phyloP scores from a whole-genome alignment of 768 basidiomycete genomes.

The Auricularia sp. region DNA sequence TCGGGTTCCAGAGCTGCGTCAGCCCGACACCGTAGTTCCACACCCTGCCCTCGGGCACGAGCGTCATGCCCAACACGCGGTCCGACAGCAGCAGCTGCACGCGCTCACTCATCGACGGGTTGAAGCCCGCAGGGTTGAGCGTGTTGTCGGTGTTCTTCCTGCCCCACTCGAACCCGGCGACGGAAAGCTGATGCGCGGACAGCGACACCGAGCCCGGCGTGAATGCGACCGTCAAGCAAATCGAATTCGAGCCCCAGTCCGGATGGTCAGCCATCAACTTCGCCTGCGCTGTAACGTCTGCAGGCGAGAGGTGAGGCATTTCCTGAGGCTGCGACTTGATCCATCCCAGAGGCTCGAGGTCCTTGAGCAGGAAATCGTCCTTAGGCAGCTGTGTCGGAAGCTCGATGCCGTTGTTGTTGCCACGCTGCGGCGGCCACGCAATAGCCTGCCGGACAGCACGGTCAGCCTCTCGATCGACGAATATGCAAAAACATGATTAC shows the following conservation, averaged over 20 bases:
- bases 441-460: slow-evolving; percentile 43
- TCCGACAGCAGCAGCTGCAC: slow-evolving; percentile 86
- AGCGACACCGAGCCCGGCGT: slow-evolving; percentile 96
- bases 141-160: slow-evolving; percentile 85
- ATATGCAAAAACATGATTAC: slow-evolving; percentile 6
- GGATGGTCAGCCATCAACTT: slow-evolving; percentile 96
- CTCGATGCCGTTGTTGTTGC: slow-evolving; percentile 90
- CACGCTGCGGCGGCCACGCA: slow-evolving; percentile 96
- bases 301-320: slow-evolving; percentile 83
- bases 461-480: slow-evolving; percentile 1
- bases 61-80: slow-evolving; percentile 89
- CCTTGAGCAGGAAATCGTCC: slow-evolving; percentile 91
- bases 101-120: slow-evolving; percentile 97
- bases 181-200: slow-evolving; percentile 81
- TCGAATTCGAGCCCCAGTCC: slow-evolving; percentile 88
- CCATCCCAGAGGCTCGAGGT: slow-evolving; percentile 92
- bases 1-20: slow-evolving; percentile 84
- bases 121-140: slow-evolving; percentile 83
- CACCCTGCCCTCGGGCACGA: slow-evolving; percentile 86
- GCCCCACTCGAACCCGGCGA: slow-evolving; percentile 97
- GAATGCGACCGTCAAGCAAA: slow-evolving; percentile 91
- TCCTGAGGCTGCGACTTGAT: slow-evolving; percentile 95
- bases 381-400: slow-evolving; percentile 82
- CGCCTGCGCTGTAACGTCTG: slow-evolving; percentile 88
- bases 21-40: slow-evolving; percentile 97